Evolutionary conservation across 768 basidiomycete species (phyloP), one percentile per base, ranked within the genome.

Genomic region (Hirschioporus abietinus): DNA sequence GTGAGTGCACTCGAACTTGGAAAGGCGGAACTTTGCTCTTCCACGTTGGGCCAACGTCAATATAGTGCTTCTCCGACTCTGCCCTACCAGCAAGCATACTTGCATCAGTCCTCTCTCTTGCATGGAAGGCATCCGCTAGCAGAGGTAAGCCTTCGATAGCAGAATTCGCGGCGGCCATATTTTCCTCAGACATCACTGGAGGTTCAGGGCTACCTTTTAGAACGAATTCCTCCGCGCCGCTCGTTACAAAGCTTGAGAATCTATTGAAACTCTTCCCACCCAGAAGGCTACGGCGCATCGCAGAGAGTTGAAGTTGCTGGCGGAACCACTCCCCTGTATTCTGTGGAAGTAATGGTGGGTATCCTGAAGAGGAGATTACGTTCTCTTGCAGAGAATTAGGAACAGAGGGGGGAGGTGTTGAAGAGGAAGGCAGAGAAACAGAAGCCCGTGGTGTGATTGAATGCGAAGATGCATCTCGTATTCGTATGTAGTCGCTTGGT

Each of bases 221-320:
- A 8, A 93, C 83, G 78, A 88, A 94, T 64, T 88, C 88, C 74
- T 94, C 92, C 10, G 92, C 92, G 36, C 92, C 92, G 66, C 89
- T 92, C 7, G 90, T 92, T 17, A 94, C 92, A 74, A 93, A 94
- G 66, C 83, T 88, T 0, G 91, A 92, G 77, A 94, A 94, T n/a
- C 92, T 83, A 74, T 93, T 93, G 65, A 93, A 76, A 60, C 86
- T 86, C 76, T 88, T 92, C 10, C 92, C 91, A 34, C 90, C 87
- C 0, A 94, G 83, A 0, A 93, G 80, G 69, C 86, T 88, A 12
- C 69, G 66, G 23, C 71, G 68, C 10, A 72, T 65, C 27, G 61
- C 66, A 20, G 68, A 61, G n/a, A 71, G 18, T 52, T 52, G 42
- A 20, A 52, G 12, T 52, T 52, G 42, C 65, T 85, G 85, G 9